Percentiles rank a stretch among this genome's conserved stretches.
These are phyloP conservation scores for Aspergillus diversus DNA, from an alignment of 495 filamentous ascomycete genomes.

Conservation along the genomic window DNA sequence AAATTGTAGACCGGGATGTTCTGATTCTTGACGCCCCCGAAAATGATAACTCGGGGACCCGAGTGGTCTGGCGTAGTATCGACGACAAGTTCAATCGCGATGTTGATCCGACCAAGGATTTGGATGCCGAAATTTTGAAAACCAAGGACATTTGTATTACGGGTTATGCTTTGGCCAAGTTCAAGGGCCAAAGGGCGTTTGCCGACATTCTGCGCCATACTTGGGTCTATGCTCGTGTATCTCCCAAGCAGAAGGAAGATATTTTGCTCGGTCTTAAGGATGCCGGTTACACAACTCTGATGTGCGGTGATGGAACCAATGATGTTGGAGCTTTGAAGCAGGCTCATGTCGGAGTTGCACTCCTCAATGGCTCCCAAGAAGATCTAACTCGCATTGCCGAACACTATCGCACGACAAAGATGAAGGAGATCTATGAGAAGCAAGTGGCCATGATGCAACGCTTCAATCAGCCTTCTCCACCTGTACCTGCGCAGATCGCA, in stretches of 20 bases:
- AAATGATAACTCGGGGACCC: constrained; percentile 78
- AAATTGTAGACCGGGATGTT: constrained; percentile 96
- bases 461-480: constrained; percentile 89
- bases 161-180: constrained; percentile 89
- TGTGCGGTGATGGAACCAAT: constrained; percentile 99
- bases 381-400: constrained; percentile 90
- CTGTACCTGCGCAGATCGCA: constrained; percentile 86
- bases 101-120: constrained; percentile 80
- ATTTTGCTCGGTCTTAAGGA: constrained; percentile 96
- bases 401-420: constrained; percentile 89
- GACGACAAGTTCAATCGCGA: constrained; percentile 87
- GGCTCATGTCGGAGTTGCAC: constrained; percentile 93
- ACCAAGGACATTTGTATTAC: constrained; percentile 95
- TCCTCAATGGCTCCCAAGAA: constrained; percentile 91
- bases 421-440: constrained; percentile 99
- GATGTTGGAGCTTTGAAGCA: constrained; percentile 98
- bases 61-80: constrained; percentile 91
- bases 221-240: constrained; percentile 98
- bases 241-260: constrained; percentile 98
- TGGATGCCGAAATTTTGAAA: constrained; percentile 80
- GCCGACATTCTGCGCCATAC: constrained; percentile 78
- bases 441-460: constrained; percentile 85
- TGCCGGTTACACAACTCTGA: constrained; percentile 94
- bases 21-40: constrained; percentile 95
- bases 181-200: constrained; percentile 77